Evolutionary conservation across 2,329 filamentous ascomycete species (phyloP).

Genomic region (Phyllachora maydis): DNA sequence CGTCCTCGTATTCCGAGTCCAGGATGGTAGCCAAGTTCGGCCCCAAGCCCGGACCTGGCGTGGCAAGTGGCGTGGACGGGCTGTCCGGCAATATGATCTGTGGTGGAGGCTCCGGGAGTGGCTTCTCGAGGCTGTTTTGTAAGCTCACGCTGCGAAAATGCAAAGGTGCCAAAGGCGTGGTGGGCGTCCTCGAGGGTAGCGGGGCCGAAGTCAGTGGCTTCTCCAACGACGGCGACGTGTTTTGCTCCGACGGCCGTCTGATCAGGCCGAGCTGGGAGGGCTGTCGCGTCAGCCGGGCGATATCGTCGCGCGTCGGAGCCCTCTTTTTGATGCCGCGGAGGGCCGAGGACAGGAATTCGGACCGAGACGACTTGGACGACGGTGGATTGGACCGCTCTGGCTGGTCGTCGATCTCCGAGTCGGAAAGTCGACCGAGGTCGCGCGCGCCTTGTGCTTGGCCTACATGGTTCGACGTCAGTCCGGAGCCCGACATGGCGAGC

Average conservation of each 20-base stretch:
- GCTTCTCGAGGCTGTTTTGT: too few relatives aligned
- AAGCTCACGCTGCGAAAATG: too few relatives aligned
- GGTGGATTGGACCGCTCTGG: constrained; percentile 12
- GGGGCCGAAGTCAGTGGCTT: too few relatives aligned
- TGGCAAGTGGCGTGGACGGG: too few relatives aligned
- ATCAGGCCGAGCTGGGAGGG: constrained; percentile 20
- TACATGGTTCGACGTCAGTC: constrained; percentile 14
- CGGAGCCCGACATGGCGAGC: constrained; percentile 7
- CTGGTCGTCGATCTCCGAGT: constrained; percentile 21
- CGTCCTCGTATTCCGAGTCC: constrained; percentile 10
- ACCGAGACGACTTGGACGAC: constrained; percentile 16
- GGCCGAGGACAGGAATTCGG: constrained; percentile 27
- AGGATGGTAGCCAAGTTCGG: too few relatives aligned
- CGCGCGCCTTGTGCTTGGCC: constrained; percentile 8
- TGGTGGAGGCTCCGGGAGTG: constrained; percentile 28
- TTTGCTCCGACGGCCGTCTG: constrained; percentile 9
- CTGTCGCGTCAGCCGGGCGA: constrained; percentile 19
- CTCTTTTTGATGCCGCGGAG: constrained; percentile 29
- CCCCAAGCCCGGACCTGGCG: too few relatives aligned
- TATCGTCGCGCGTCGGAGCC: constrained; percentile 20
- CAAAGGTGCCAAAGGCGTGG: too few relatives aligned
- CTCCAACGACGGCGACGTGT: constrained; percentile 8
- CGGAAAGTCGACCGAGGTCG: constrained; percentile 18
- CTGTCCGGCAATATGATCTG: constrained; percentile 14
- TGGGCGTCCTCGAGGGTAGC: too few relatives aligned